Conservation (phyloP, 352 stramenopile genomes). For the Phytopythium cucurbitacearum region DNA sequence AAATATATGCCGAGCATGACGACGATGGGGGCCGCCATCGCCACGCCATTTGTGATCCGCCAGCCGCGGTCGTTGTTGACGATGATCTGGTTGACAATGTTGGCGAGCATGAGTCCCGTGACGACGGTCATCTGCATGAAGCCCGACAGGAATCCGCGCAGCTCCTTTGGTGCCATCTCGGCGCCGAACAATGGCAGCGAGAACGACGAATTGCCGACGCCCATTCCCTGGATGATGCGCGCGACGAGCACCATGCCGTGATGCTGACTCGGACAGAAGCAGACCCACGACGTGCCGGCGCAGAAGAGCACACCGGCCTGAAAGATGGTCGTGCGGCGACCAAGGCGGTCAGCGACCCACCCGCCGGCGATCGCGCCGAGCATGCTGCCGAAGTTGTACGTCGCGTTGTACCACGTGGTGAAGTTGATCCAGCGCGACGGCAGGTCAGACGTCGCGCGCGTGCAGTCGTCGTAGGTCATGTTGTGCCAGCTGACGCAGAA, state of each 20-base stretch:
- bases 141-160: constrained; percentile 26
- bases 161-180: constrained; percentile 29
- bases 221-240: constrained; percentile 20
- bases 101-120: constrained; percentile 18
- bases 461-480: constrained; percentile 21
- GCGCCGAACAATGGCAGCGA: constrained; percentile 28
- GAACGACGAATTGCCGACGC: constrained; percentile 33
- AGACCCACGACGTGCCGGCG: constrained; percentile 22
- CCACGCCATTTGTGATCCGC: constrained; percentile 24
- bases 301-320: constrained; percentile 26
- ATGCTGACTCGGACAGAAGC: constrained; percentile 8
- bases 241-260: constrained; percentile 14
- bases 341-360: constrained; percentile 23
- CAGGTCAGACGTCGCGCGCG: constrained; percentile 7
- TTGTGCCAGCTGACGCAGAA: constrained; percentile 26
- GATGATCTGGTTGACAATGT: constrained; percentile 22
- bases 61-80: constrained; percentile 15
- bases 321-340: constrained; percentile 27
- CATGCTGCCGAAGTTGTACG: constrained; percentile 35
- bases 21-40: constrained; percentile 21
- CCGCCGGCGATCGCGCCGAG: constrained; percentile 23
- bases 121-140: constrained; percentile 30
- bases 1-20: constrained; percentile 34
- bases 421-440: constrained; percentile 26
- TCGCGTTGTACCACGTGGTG: constrained; percentile 24